Evolutionary conservation across 2,329 filamentous ascomycete genomes (phyloP).

Genomic region (Fusarium avenaceum): DNA sequence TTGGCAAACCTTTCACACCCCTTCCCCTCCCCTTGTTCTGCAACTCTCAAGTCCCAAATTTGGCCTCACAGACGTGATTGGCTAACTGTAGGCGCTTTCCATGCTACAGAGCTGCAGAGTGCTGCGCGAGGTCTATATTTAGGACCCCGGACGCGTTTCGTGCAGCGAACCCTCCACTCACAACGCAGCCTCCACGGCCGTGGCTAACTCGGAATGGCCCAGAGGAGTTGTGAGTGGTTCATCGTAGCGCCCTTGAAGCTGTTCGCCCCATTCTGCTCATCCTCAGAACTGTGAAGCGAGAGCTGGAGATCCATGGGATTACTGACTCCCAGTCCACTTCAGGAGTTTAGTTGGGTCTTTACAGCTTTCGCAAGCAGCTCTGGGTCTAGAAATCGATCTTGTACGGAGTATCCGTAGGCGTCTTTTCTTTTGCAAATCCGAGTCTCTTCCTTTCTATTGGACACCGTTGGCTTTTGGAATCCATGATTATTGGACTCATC

Average conservation of each 20-base stretch:
- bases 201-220: conserved; percentile 42
- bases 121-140: conserved; percentile 52
- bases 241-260: conserved; percentile 40
- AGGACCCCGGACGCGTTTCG: conserved; percentile 50
- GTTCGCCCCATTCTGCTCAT: conserved; percentile 31
- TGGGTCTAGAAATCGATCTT: conserved; percentile 16
- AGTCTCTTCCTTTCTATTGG: conserved; percentile 27
- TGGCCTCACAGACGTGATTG: conserved; percentile 48
- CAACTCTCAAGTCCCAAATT: conserved; percentile 48
- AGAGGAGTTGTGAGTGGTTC: conserved; percentile 42
- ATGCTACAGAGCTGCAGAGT: conserved; percentile 43
- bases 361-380: conserved; percentile 13
- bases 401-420: background rate
- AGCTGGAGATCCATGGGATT: conserved; percentile 25
- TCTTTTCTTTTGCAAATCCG: conserved; percentile 12
- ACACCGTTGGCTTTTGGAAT: conserved; percentile 17
- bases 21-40: conserved; percentile 23
- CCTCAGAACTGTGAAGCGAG: conserved; percentile 16
- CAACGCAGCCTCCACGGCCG: conserved; percentile 30
- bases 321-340: conserved; percentile 3
- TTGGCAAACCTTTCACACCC: background rate
- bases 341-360: conserved; percentile 7
- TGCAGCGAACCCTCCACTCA: conserved; percentile 44
- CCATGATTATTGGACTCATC: conserved; percentile 1
- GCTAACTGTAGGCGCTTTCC: conserved; percentile 50